These are phyloP conservation scores for Lactarius hatsudake DNA, from an alignment of 768 basidiomycete genomes.

Conservation along the genomic window DNA sequence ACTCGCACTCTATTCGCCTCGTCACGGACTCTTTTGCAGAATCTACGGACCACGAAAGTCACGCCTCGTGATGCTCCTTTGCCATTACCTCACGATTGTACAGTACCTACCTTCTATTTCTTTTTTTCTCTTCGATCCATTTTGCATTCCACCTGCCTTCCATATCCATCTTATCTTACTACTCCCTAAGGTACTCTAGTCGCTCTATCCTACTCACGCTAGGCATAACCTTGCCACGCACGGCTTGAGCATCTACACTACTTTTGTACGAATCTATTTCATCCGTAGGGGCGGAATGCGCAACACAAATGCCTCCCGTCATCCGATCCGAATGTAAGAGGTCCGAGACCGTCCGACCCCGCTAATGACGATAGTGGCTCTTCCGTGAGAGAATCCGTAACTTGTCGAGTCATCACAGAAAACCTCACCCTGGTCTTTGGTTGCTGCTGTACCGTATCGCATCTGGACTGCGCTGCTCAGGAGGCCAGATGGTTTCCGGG, in stretches of 20 bases:
- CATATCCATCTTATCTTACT: not conserved
- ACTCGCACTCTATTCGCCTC: constrained; percentile 52
- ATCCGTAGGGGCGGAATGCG: not conserved
- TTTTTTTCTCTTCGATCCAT: no score
- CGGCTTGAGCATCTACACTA: not conserved
- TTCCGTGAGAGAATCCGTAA: not conserved
- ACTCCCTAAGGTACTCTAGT: not conserved
- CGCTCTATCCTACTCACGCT: not conserved
- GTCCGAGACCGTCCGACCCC: no score
- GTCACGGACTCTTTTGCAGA: constrained; percentile 50
- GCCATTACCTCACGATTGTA: not conserved
- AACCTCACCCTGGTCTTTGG: not conserved
- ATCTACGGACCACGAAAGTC: not conserved
- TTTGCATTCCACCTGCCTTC: not conserved
- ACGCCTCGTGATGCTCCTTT: not conserved
- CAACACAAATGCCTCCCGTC: no score
- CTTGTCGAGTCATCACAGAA: not conserved
- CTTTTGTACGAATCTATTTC: not conserved
- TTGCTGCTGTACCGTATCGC: not conserved
- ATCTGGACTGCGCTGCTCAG: not conserved
- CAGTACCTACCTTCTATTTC: not conserved
- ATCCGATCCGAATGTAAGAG: no score
- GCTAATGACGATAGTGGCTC: no score
- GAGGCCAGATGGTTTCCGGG: not conserved
- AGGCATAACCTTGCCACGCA: not conserved